phyloP scores from a whole-genome alignment of 805 yeast species.

The Zygosaccharomyces bisporus region DNA sequence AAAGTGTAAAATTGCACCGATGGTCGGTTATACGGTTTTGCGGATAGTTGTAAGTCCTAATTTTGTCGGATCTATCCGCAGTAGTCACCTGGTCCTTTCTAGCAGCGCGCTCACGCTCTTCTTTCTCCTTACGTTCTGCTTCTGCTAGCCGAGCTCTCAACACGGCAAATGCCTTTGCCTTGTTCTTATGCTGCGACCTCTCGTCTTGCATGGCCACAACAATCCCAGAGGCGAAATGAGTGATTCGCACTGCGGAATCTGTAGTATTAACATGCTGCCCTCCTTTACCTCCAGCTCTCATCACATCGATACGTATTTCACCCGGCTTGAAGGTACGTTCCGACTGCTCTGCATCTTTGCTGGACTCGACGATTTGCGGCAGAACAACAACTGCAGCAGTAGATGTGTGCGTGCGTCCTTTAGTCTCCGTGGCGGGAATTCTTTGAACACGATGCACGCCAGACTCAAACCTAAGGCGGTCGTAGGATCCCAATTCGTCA shows the following conservation, averaged over 20 bases:
- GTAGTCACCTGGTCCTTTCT: constrained; percentile 82
- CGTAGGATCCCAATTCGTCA: constrained; percentile 74
- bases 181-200: constrained; percentile 89
- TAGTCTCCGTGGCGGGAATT: constrained; percentile 87
- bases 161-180: constrained; percentile 84
- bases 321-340: constrained; percentile 78
- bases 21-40: constrained; percentile 95
- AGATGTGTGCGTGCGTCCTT: constrained; percentile 92
- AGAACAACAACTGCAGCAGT: constrained; percentile 93
- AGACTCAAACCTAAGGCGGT: constrained; percentile 72
- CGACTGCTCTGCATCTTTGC: constrained; percentile 44
- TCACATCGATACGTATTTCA: constrained; percentile 90
- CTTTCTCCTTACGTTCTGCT: constrained; percentile 60
- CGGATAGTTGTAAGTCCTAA: constrained; percentile 88
- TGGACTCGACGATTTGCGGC: constrained; percentile 67
- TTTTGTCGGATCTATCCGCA: constrained; percentile 88
- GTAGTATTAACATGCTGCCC: constrained; percentile 98
- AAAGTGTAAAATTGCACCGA: constrained; percentile 75
- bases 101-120: constrained; percentile 58
- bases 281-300: constrained; percentile 96
- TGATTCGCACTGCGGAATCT: constrained; percentile 91
- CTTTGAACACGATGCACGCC: constrained; percentile 97
- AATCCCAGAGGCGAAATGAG: constrained; percentile 88
- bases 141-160: constrained; percentile 84
- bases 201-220: constrained; percentile 91